Evolutionary conservation across 768 basidiomycete genomes (phyloP).

Genomic region (Lactarius sanguifluus): DNA sequence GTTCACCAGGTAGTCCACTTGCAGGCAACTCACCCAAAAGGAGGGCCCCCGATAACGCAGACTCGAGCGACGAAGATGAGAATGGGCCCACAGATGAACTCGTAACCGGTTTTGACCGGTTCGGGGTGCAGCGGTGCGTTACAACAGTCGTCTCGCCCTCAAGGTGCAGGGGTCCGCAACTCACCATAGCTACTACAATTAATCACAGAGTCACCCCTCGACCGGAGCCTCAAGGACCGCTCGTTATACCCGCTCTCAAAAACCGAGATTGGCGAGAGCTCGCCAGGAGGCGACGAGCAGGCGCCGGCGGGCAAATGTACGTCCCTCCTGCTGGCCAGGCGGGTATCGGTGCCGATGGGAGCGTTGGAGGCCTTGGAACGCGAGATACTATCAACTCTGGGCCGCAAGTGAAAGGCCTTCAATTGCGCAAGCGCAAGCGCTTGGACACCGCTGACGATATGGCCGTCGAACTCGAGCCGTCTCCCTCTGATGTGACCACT

Average conservation of each 20-base stretch:
- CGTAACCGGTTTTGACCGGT: conserved; percentile 68
- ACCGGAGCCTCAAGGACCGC: conserved; percentile 53
- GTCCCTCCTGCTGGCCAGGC: conserved; percentile 63
- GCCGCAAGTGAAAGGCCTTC: conserved; percentile 67
- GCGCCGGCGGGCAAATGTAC: conserved; percentile 44
- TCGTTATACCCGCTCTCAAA: conserved; percentile 83
- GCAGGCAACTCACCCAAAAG: conserved; percentile 51
- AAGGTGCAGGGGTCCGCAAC: conserved; percentile 55
- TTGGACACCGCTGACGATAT: conserved; percentile 32
- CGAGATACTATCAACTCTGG: conserved; percentile 61
- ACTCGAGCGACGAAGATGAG: conserved; percentile 58
- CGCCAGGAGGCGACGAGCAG: conserved; percentile 62
- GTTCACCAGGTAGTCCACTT: conserved; percentile 55
- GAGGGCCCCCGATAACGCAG: conserved; percentile 43
- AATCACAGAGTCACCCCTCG: conserved; percentile 48
- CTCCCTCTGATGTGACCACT: conserved; percentile 29
- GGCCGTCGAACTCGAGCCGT: conserved; percentile 30
- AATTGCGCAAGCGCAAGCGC: conserved; percentile 43
- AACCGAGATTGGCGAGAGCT: conserved; percentile 90
- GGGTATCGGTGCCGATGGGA: conserved; percentile 62
- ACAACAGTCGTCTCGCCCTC: conserved; percentile 16
- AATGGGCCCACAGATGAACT: conserved; percentile 56
- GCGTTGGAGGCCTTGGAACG: conserved; percentile 75
- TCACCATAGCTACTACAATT: conserved; percentile 56
- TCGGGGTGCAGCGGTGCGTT: conserved; percentile 86